phyloP scores from a whole-genome alignment of 2,329 filamentous ascomycete species.

The Fusarium sp. region DNA sequence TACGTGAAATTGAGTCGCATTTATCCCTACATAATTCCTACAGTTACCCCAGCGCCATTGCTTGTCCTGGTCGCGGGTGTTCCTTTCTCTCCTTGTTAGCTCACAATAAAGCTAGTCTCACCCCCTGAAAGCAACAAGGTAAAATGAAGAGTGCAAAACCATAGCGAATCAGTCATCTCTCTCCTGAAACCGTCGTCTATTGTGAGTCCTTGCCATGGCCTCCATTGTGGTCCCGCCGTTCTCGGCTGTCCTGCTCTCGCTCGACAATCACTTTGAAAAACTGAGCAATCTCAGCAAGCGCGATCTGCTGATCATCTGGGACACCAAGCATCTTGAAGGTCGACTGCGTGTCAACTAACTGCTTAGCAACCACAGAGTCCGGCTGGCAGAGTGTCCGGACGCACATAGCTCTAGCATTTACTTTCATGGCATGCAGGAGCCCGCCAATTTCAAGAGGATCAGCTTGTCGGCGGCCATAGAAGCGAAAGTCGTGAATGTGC shows the following conservation, averaged over 20 bases:
- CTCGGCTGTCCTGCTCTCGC: slow-evolving; percentile 52
- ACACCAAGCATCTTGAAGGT: slow-evolving; percentile 62
- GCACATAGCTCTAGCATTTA: slow-evolving; percentile 63
- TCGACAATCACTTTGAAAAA: slow-evolving; percentile 67
- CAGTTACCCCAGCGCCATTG: neutral
- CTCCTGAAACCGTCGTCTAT: slow-evolving; percentile 11
- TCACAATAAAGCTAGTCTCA: neutral
- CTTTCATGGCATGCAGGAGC: slow-evolving; percentile 63
- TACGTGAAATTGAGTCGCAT: neutral
- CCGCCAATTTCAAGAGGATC: slow-evolving; percentile 57
- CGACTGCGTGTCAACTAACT: slow-evolving; percentile 64
- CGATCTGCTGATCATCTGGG: slow-evolving; percentile 55
- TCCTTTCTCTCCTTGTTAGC: neutral
- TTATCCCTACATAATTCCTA: neutral
- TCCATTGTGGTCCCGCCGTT: slow-evolving; percentile 38
- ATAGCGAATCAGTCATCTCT: neutral
- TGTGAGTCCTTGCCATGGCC: slow-evolving; percentile 17
- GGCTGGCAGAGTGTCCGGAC: slow-evolving; percentile 68
- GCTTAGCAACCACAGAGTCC: slow-evolving; percentile 68
- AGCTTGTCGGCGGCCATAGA: slow-evolving; percentile 61
- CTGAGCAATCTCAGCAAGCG: slow-evolving; percentile 61
- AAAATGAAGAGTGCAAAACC: neutral
- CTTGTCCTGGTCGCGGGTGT: neutral
- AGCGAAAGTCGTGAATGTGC: slow-evolving; percentile 64
- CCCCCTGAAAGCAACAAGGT: neutral